phyloP scores from a whole-genome alignment of 345 rosid genomes.

The Trapa bicornis region DNA sequence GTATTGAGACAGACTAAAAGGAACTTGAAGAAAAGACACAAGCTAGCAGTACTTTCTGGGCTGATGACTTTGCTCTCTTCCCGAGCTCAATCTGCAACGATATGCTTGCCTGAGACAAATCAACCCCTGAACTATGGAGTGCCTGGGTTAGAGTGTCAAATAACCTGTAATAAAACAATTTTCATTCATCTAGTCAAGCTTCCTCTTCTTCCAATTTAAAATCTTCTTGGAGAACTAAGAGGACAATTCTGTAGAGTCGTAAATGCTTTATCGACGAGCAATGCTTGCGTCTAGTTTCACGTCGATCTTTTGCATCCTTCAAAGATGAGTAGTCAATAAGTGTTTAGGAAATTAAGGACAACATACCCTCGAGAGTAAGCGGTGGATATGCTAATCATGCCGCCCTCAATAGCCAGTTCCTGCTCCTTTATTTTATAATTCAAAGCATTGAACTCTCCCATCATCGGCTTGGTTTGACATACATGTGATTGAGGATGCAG shows the following conservation, averaged over 20 bases:
- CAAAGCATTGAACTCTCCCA: slow-evolving; percentile 22
- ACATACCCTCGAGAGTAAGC: slow-evolving; percentile 82
- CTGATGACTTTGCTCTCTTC: slow-evolving; percentile 29
- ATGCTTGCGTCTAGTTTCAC: background rate
- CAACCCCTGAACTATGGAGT: slow-evolving; percentile 77
- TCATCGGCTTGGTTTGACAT: slow-evolving; percentile 17
- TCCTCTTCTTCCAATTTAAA: background rate
- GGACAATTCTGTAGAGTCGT: too few species aligned
- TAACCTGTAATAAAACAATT: slow-evolving; percentile 36
- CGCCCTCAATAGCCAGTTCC: slow-evolving; percentile 50
- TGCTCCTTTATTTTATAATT: slow-evolving; percentile 36
- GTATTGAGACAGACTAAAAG: background rate
- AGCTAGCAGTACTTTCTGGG: slow-evolving; percentile 22
- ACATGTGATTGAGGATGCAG: slow-evolving; percentile 22
- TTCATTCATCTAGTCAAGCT: background rate
- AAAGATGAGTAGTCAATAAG: background rate
- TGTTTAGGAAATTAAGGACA: background rate
- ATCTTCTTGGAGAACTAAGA: background rate
- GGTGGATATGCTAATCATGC: slow-evolving; percentile 75
- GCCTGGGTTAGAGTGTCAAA: slow-evolving; percentile 66
- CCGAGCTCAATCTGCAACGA: slow-evolving; percentile 83
- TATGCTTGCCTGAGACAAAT: slow-evolving; percentile 71
- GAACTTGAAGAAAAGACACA: background rate
- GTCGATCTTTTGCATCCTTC: background rate
- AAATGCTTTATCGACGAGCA: background rate